A percentile compares a stretch with the other conserved stretches of the same genome.
Evolutionary conservation across 345 rosid genomes (phyloP).

Genomic region (Populus tremula): DNA sequence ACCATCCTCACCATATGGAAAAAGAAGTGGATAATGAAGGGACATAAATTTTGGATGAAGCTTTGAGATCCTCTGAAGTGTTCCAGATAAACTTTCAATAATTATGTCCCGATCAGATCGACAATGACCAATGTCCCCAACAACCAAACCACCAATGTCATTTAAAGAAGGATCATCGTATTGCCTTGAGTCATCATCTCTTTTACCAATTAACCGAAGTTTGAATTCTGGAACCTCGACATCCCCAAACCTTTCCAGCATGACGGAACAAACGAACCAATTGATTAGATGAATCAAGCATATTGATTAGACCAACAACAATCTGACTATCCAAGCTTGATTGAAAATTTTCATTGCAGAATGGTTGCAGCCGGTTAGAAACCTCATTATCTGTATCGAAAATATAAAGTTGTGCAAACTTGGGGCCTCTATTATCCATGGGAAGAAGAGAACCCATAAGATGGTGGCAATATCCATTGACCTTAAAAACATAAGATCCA

Average conservation of each 20-base stretch:
- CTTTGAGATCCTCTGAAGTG: background rate
- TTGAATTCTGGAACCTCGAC: background rate
- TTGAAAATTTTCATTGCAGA: fast-evolving
- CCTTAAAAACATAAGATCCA: background rate
- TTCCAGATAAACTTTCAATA: fast-evolving
- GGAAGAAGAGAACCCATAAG: background rate
- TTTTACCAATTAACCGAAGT: background rate
- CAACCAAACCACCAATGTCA: background rate
- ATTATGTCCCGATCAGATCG: background rate
- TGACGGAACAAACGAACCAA: background rate
- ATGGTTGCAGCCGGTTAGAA: background rate
- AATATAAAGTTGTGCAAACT: conserved; percentile 3
- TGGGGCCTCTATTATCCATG: fast-evolving
- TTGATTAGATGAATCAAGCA: background rate
- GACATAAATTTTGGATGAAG: background rate
- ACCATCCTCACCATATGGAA: background rate
- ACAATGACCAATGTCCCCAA: background rate
- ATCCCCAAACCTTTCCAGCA: background rate
- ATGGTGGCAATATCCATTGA: background rate
- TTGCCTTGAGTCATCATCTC: too few species aligned
- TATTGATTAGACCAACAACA: background rate
- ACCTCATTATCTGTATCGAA: conserved; percentile 4
- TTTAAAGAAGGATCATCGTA: background rate
- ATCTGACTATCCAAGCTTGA: background rate
- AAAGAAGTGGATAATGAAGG: background rate